Conservation (phyloP, 345 rosid species). For the Capsella bursapastoris region DNA sequence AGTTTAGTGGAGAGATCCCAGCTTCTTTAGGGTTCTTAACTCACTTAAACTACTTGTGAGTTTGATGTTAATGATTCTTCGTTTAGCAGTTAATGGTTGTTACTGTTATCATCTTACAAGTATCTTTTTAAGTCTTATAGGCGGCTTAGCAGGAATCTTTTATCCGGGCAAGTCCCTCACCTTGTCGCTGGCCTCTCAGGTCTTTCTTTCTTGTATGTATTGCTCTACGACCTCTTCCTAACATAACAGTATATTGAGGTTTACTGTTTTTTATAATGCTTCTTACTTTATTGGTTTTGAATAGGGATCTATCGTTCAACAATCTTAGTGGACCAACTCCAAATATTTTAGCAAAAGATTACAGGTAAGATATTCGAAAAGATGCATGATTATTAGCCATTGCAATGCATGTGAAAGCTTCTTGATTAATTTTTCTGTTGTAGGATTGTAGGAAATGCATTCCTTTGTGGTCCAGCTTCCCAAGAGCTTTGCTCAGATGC, state of each 20-base stretch:
- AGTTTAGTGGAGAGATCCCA: constrained; percentile 75
- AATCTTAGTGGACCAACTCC: constrained; percentile 95
- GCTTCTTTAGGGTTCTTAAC: constrained; percentile 74
- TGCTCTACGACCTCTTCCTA: constrained; percentile 10
- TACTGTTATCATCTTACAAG: constrained; percentile 25
- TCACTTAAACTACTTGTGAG: constrained; percentile 90
- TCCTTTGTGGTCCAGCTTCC: constrained; percentile 68
- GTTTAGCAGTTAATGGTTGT: not conserved
- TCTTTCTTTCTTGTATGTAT: constrained; percentile 84
- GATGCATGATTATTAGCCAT: not conserved
- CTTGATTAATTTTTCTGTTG: constrained; percentile 8
- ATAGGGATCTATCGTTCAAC: constrained; percentile 90
- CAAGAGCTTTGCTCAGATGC: constrained; percentile 57
- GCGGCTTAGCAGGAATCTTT: constrained; percentile 74
- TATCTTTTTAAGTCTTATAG: constrained; percentile 52
- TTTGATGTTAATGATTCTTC: constrained; percentile 26
- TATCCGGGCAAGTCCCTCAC: constrained; percentile 79
- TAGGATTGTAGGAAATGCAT: constrained; percentile 74
- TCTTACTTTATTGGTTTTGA: not conserved
- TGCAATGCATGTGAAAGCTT: constrained; percentile 10
- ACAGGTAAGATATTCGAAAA: constrained; percentile 55
- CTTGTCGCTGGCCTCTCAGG: constrained; percentile 81
- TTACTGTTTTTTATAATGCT: not conserved
- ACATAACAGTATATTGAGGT: not conserved
- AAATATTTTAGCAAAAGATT: constrained; percentile 78